Percentiles rank a stretch among this genome's conserved stretches.
phyloP scores from a whole-genome alignment of 352 stramenopile species.

The Pythium scleroteichum region DNA sequence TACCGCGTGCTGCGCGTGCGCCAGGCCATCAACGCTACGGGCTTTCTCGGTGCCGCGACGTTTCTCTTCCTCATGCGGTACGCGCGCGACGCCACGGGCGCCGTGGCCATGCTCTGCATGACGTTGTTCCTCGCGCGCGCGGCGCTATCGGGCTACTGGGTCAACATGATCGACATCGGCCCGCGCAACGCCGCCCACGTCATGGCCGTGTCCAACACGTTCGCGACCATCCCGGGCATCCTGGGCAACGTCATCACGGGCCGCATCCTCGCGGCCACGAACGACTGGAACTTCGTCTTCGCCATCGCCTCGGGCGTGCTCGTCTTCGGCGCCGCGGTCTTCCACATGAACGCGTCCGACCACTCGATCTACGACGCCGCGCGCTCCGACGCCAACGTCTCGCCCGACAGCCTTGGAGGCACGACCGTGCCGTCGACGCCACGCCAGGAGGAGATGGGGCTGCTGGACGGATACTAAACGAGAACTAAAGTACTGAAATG shows the following conservation, averaged over 20 bases:
- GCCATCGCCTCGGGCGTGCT: constrained; percentile 71
- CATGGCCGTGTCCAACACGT: constrained; percentile 88
- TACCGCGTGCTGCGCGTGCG: constrained; percentile 76
- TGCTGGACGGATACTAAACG: constrained; percentile 45
- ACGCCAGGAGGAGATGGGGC: constrained; percentile 49
- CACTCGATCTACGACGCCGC: constrained; percentile 60
- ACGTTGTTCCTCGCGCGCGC: constrained; percentile 79
- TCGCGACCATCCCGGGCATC: constrained; percentile 83
- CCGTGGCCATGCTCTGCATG: constrained; percentile 68
- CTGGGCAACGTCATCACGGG: constrained; percentile 85
- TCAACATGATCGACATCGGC: constrained; percentile 90
- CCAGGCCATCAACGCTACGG: constrained; percentile 75
- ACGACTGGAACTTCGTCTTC: constrained; percentile 85
- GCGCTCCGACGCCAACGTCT: constrained; percentile 1
- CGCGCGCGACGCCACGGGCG: constrained; percentile 46
- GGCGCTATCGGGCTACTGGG: constrained; percentile 81
- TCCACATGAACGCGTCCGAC: constrained; percentile 78
- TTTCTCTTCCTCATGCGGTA: constrained; percentile 78
- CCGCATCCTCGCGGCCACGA: constrained; percentile 68
- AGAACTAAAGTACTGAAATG: too few species aligned
- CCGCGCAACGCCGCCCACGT: constrained; percentile 79
- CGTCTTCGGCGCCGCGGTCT: constrained; percentile 68
- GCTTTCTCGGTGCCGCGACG: constrained; percentile 68
- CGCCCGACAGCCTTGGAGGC: constrained; percentile 27
- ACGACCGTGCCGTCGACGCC: constrained; percentile 37